Base-by-base conservation (phyloP, 169 alveolate genomes). In the Ichthyophthirius multifiliis region DNA sequence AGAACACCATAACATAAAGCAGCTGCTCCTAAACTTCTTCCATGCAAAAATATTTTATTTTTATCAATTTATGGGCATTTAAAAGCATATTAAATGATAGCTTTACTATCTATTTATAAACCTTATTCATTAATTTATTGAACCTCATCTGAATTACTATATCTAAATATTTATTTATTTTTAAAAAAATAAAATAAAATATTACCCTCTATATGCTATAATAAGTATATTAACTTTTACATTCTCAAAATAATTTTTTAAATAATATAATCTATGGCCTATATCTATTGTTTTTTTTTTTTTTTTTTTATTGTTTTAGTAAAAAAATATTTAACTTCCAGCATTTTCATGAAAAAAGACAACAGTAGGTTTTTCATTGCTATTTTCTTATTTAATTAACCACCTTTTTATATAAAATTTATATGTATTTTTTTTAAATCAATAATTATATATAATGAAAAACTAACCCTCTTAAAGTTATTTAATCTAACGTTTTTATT, bases 271-370 rank as follows among this genome's bases (percentile, higher is more conserved):
- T 27, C 71, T 55, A 27, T 27, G 4, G 13, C 71, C 71, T 27
- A 55, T 55, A 55, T 55, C 71, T 55, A 27, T 55, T 10, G n/a
- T 45, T 45, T 45, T 9, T 18, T 45, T 45, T 45, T 18, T 9
- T 5, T 5, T 18, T 18, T 18, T 45, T 3, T 2, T 3, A 45
- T 9, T 45, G 32, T 45, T 48, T 5, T 13, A 48, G 30, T 48
- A 30, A 39, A 80, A 67, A 32, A 91, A 75, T 15, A 77, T 75
- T 65, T 86, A 87, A 81, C 94, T 95, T 71, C 97, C 98, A 44
- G 97, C 95, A 89, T 95, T 95, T 71, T 89, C 97, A 65, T 94
- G 98, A 79, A 92, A 92, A 81, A 81, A 95, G 15, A 95, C 67
- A 10, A 95, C 78, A 0, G 97, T 95, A 47, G 90, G 88, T 75